These are phyloP conservation scores for Botrytis pseudocinerea DNA, from an alignment of 2,329 filamentous ascomycete genomes.

Conservation along the genomic window DNA sequence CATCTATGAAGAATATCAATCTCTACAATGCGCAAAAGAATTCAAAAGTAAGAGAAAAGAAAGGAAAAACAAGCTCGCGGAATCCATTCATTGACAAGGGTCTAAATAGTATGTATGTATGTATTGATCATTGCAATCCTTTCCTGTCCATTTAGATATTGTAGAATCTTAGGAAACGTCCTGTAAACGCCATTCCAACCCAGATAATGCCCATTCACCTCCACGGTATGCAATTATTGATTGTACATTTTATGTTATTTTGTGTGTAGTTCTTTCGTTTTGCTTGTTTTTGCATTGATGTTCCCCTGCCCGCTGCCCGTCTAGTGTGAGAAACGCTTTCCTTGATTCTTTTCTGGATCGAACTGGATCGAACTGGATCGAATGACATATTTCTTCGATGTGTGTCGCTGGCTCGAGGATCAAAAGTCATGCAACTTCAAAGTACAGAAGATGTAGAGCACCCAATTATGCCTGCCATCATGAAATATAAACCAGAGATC, in stretches of 20 bases:
- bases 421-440: background rate
- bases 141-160: background rate
- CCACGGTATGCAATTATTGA: slow-evolving; percentile 18
- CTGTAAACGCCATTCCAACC: slow-evolving; percentile 2
- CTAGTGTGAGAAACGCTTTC: background rate
- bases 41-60: background rate
- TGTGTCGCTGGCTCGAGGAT: background rate
- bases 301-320: background rate
- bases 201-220: background rate
- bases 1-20: background rate
- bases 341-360: background rate
- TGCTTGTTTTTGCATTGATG: background rate
- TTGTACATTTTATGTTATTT: slow-evolving; percentile 7
- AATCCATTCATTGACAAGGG: background rate
- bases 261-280: background rate
- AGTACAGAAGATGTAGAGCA: background rate
- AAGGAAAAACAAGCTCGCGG: background rate
- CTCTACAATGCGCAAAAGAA: background rate
- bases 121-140: background rate
- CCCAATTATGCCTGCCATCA: background rate
- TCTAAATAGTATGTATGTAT: background rate
- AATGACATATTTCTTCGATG: background rate
- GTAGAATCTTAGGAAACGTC: background rate
- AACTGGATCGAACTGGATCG: too few relatives aligned
- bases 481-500: background rate